Evolutionary conservation across 2,329 filamentous ascomycete species (phyloP).

Genomic region (Fusarium poae): DNA sequence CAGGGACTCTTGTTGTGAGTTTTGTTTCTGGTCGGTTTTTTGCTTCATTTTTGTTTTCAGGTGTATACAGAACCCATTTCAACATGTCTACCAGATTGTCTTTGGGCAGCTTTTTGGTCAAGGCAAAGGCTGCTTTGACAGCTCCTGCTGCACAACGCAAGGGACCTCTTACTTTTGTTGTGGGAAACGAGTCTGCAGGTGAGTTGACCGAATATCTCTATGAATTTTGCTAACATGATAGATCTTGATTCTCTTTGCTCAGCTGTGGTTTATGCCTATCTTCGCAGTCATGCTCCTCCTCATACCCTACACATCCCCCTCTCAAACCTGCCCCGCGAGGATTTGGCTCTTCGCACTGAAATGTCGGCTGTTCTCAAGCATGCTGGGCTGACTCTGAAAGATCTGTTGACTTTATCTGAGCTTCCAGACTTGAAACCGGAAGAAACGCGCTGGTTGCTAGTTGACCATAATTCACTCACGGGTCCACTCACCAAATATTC

Average conservation of each 20-base stretch:
- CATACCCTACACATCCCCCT: constrained; percentile 76
- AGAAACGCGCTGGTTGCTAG: constrained; percentile 77
- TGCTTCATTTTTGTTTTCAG: neutral
- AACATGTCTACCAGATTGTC: constrained; percentile 55
- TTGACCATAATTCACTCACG: constrained; percentile 83
- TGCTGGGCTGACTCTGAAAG: constrained; percentile 68
- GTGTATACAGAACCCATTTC: neutral
- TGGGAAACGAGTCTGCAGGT: constrained; percentile 78
- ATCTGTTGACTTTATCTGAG: constrained; percentile 74
- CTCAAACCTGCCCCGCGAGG: constrained; percentile 75
- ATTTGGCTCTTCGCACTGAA: constrained; percentile 80
- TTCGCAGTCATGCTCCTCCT: constrained; percentile 71
- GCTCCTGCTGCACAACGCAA: constrained; percentile 59
- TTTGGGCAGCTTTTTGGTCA: constrained; percentile 64
- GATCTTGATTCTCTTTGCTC: constrained; percentile 86
- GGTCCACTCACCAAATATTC: constrained; percentile 69
- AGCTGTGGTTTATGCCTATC: constrained; percentile 79
- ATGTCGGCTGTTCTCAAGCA: constrained; percentile 73
- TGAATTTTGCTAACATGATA: constrained; percentile 47
- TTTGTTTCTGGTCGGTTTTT: neutral
- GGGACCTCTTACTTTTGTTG: constrained; percentile 69
- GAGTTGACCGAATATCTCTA: constrained; percentile 27
- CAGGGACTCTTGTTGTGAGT: constrained; percentile 17
- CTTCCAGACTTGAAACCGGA: constrained; percentile 63
- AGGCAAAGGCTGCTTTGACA: constrained; percentile 62